phyloP scores from a whole-genome alignment of 768 basidiomycete species.

The Kwoniella mangroviensis region DNA sequence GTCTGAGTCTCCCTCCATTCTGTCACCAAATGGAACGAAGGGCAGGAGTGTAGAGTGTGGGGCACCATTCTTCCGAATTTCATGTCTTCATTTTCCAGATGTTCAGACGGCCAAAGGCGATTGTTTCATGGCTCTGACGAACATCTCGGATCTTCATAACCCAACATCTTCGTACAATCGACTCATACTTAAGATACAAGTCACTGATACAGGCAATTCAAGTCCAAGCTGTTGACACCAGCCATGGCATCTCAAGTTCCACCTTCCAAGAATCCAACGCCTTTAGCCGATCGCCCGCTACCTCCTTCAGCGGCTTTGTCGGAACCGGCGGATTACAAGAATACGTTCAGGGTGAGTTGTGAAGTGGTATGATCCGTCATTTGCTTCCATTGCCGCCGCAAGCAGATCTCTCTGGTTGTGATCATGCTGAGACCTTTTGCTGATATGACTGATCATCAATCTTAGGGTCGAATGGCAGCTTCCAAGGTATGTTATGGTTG shows the following conservation, averaged over 20 bases:
- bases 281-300: constrained; percentile 32
- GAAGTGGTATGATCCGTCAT: background rate
- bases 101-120: no score
- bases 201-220: no score
- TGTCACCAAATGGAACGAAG: no score
- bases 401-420: background rate
- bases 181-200: no score
- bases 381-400: background rate
- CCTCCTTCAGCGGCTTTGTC: constrained; percentile 43
- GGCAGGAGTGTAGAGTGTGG: no score
- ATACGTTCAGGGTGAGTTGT: constrained; percentile 49
- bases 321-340: constrained; percentile 53
- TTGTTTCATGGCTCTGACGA: no score
- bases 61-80: no score
- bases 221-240: background rate
- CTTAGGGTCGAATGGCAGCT: constrained; percentile 31
- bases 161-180: no score
- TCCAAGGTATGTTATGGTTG: constrained; percentile 22
- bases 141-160: no score
- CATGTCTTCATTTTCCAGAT: no score
- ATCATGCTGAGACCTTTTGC: background rate
- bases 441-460: background rate
- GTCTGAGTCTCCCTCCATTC: no score
- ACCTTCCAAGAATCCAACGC: constrained; percentile 44
- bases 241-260: constrained; percentile 53